Evolutionary conservation across 1,284 basidiomycete species (phyloP).

Genomic region (Rhodotorula sp.): DNA sequence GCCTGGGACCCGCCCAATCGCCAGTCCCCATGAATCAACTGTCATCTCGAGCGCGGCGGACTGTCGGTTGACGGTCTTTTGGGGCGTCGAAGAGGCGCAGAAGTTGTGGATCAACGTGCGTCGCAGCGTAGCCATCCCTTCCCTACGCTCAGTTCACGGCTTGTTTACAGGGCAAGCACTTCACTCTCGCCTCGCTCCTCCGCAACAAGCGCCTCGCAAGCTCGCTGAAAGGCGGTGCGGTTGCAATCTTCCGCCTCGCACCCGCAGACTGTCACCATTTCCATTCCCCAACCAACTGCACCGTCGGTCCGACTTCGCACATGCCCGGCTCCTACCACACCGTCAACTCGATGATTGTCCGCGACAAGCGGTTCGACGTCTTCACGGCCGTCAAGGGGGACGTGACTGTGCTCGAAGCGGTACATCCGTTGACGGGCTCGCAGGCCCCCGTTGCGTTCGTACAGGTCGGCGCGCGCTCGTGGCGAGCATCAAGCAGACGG

Average conservation of each 20-base stretch:
- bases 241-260: constrained; percentile 85
- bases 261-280: constrained; percentile 91
- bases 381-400: constrained; percentile 63
- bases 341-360: constrained; percentile 79
- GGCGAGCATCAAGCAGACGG: constrained; percentile 52
- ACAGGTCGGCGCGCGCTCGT: constrained; percentile 53
- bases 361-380: constrained; percentile 63
- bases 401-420: constrained; percentile 15
- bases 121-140: neutral
- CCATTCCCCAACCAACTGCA: constrained; percentile 63
- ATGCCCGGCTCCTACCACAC: constrained; percentile 49
- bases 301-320: constrained; percentile 53
- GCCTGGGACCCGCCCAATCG: constrained; percentile 72
- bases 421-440: neutral
- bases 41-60: constrained; percentile 81
- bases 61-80: constrained; percentile 89
- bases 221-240: constrained; percentile 59
- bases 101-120: constrained; percentile 86
- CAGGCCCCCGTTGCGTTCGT: constrained; percentile 37
- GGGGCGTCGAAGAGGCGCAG: constrained; percentile 76
- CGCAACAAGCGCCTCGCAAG: constrained; percentile 52
- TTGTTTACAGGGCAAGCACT: constrained; percentile 71
- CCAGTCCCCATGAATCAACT: constrained; percentile 67
- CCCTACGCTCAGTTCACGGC: neutral
- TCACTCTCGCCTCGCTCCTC: constrained; percentile 64